A percentile compares a stretch with the other conserved stretches of the same genome.
Conservation (phyloP, 208 protist genomes). For the Vickermania ingenoplastis region DNA sequence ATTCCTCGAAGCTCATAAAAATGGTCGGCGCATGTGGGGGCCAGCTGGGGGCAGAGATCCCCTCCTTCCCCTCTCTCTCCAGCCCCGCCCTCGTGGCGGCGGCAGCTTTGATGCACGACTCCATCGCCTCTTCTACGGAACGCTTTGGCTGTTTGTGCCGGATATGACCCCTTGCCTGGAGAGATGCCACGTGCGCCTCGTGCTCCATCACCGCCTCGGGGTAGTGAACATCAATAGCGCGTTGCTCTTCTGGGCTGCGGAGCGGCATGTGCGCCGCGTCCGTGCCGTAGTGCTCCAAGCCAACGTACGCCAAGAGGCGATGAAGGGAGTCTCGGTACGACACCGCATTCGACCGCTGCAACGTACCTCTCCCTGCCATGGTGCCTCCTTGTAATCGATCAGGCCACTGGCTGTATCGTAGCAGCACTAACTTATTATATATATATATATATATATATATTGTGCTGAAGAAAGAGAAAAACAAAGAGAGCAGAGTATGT, state of each 20-base stretch:
- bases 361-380: too few relatives aligned
- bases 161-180: conserved; percentile 12
- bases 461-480: too few relatives aligned
- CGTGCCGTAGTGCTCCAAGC: conserved; percentile 42
- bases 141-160: conserved; percentile 4
- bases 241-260: conserved; percentile 14
- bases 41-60: too few relatives aligned
- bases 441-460: too few relatives aligned
- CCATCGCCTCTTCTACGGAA: neutral
- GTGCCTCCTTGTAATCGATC: too few relatives aligned
- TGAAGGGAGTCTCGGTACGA: conserved; percentile 61
- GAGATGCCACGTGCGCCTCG: conserved; percentile 14
- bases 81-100: conserved; percentile 2
- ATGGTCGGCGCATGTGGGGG: too few relatives aligned
- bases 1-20: conserved; percentile 51
- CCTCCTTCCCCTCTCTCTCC: too few relatives aligned
- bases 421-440: too few relatives aligned
- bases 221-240: conserved; percentile 15
- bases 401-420: too few relatives aligned
- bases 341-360: conserved; percentile 1
- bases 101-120: neutral
- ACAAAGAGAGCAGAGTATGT: too few relatives aligned
- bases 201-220: conserved; percentile 2
- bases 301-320: conserved; percentile 36
- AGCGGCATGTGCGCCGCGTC: conserved; percentile 24